Evolutionary conservation across 371 early-diverging fungal genomes (phyloP), one percentile per base, ranked within the genome.

Genomic region (Dichotomocladium elegans): DNA sequence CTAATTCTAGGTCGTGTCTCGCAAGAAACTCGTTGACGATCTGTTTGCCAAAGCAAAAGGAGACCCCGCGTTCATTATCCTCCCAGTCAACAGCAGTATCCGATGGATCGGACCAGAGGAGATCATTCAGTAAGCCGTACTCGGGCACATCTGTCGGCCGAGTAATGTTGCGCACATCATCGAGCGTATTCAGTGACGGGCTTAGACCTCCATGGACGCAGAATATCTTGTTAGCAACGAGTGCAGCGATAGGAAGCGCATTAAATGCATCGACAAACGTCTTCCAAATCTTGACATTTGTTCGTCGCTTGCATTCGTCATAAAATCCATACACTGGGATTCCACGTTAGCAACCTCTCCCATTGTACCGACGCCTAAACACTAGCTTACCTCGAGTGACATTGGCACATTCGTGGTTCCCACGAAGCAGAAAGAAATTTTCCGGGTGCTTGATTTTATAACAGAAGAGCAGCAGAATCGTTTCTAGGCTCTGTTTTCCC

Each of bases 141-240:
- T 98, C 95, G 12, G 98, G 98, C 34, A 98, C 90, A 63, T 98
- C 98, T 26, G 94, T 95, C 1, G 98, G 97, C 53, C 98, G 75
- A 80, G 83, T 81, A 33, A 98, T 88, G 51, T 87, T 67, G n/a
- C 93, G 81, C 44, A 98, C 88, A 62, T 95, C 91, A 42, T 94
- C 93, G 87, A 97, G 83, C 53, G 68, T 82, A 53, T 86, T 77
- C 47, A 97, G 70, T 44, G 86, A 86, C 2, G 98, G 97, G 11
- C 95, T 94, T 27, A 98, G 81, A 17, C 99, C 99, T 41, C 99
- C 99, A 67, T 99, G 99, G 81, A 97, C 92, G 52, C 91, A 90
- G 66, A 96, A 96, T 61, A 97, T 94, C 71, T 94, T 94, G 58
- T 88, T 86, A 51, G 91, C 93, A 22, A 99, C 88, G 28, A 96